These are phyloP conservation scores for Centaurea solstitialis DNA, from an alignment of 129 eudicot species.

Conservation along the genomic window DNA sequence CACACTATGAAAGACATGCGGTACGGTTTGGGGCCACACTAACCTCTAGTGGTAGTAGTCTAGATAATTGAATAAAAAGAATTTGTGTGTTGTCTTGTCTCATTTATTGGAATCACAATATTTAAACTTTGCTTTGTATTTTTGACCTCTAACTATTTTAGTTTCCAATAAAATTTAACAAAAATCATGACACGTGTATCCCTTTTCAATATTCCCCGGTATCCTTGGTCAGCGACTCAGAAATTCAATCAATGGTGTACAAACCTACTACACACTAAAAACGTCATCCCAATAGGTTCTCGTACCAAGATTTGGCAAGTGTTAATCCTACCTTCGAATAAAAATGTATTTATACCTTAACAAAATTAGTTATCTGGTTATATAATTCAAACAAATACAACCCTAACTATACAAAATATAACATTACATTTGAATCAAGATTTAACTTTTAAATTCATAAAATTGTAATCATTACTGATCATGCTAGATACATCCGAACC, in stretches of 20 bases:
- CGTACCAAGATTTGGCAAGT: background rate
- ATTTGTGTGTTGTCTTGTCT: background rate
- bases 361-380: background rate
- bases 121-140: background rate
- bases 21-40: background rate
- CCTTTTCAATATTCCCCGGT: background rate
- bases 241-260: background rate
- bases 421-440: background rate
- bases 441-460: background rate
- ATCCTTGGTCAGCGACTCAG: background rate
- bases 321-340: background rate
- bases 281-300: background rate
- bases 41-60: background rate
- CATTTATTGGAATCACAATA: background rate
- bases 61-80: background rate
- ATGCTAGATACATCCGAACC: slow-evolving; percentile 1
- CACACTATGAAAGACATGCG: background rate
- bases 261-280: background rate
- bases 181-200: background rate
- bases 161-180: background rate
- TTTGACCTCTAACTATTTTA: background rate
- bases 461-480: background rate
- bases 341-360: background rate
- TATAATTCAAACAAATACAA: background rate
- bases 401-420: background rate